Conservation (phyloP, 331 rosid genomes). For the Arachis monticola region DNA sequence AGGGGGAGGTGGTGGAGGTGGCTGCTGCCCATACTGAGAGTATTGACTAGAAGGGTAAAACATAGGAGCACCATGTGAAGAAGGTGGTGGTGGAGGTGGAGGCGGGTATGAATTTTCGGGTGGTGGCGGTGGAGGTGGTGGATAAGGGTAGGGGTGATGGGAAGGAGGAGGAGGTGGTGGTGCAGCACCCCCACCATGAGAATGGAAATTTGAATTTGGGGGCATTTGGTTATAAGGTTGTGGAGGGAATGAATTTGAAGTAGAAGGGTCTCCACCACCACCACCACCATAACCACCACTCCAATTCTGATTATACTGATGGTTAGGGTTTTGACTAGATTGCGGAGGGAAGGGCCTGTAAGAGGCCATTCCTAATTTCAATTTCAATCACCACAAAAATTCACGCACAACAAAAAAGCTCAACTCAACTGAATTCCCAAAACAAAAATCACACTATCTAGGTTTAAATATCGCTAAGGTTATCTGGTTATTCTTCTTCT, state of each 20-base stretch:
- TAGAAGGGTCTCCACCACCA: slow-evolving; percentile 50
- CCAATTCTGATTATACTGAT: slow-evolving; percentile 69
- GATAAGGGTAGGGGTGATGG: slow-evolving; percentile 47
- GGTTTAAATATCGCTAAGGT: slow-evolving; percentile 37
- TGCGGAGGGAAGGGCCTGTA: slow-evolving; percentile 87
- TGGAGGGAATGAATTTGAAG: slow-evolving; percentile 61
- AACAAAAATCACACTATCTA: not conserved
- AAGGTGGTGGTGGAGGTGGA: slow-evolving; percentile 60
- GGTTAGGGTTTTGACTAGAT: slow-evolving; percentile 65
- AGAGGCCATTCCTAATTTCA: slow-evolving; percentile 70
- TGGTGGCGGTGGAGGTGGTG: slow-evolving; percentile 60
- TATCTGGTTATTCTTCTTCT: slow-evolving; percentile 2
- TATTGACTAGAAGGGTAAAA: slow-evolving; percentile 72
- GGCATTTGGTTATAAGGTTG: slow-evolving; percentile 60
- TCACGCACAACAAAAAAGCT: not conserved
- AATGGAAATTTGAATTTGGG: slow-evolving; percentile 61
- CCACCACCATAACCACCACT: slow-evolving; percentile 50
- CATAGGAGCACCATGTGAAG: slow-evolving; percentile 55
- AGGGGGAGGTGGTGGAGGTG: slow-evolving; percentile 52
- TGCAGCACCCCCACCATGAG: not conserved
- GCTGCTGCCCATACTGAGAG: slow-evolving; percentile 59
- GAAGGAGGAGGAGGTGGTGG: slow-evolving; percentile 70
- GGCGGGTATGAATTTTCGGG: slow-evolving; percentile 81
- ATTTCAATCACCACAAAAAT: slow-evolving; percentile 14
- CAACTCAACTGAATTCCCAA: not conserved